phyloP scores from a whole-genome alignment of 2,329 filamentous ascomycete species.

The Alternaria ventricosa region DNA sequence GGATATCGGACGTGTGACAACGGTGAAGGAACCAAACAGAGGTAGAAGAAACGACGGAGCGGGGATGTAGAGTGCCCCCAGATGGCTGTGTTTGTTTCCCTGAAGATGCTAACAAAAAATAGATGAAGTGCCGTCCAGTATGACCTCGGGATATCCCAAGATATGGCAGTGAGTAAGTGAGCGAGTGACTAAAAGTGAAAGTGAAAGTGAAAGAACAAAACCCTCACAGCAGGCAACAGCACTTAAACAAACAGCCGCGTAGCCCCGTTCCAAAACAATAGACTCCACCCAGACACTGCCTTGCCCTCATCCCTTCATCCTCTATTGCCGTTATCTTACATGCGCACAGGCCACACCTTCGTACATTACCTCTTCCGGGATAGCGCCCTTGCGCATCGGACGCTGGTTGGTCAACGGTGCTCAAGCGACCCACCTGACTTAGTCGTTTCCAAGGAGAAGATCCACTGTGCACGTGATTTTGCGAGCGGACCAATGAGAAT shows the following conservation, averaged over 20 bases:
- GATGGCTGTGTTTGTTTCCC: neutral
- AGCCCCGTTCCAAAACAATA: neutral
- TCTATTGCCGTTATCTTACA: neutral
- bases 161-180: neutral
- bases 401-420: constrained; percentile 8
- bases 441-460: neutral
- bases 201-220: neutral
- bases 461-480: constrained; percentile 8
- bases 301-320: neutral
- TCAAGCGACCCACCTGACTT: neutral
- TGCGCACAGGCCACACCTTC: constrained; percentile 4
- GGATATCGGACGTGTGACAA: neutral
- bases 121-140: neutral
- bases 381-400: constrained; percentile 4
- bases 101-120: neutral
- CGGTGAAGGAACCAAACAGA: neutral
- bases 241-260: neutral
- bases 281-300: neutral
- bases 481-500: constrained; percentile 12
- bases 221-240: neutral
- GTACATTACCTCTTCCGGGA: constrained; percentile 21
- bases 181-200: neutral
- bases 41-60: neutral
- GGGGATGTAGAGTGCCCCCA: neutral
- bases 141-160: neutral